Evolutionary conservation across 2,329 filamentous ascomycete species (phyloP).

Genomic region (Penicillium sp.): DNA sequence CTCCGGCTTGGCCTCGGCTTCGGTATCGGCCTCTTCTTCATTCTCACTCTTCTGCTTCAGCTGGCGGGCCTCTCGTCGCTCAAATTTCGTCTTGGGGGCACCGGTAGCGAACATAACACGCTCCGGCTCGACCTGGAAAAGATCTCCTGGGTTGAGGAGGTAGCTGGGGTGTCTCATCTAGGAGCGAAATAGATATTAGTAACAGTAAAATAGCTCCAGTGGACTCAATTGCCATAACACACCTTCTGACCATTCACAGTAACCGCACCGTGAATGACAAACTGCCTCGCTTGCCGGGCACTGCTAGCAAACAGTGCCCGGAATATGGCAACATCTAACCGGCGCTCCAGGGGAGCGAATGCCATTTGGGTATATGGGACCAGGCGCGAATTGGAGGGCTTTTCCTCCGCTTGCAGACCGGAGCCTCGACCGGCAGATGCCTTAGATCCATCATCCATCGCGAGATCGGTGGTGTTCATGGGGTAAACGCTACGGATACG

Average conservation of each 20-base stretch:
- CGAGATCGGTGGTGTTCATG: constrained; percentile 80
- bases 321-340: constrained; percentile 93
- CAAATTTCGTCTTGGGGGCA: constrained; percentile 58
- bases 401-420: constrained; percentile 53
- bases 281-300: constrained; percentile 86
- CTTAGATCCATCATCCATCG: constrained; percentile 75
- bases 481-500: constrained; percentile 78
- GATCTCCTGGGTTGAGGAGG: constrained; percentile 91
- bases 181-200: neutral
- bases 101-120: constrained; percentile 88
- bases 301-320: constrained; percentile 92
- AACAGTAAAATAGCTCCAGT: neutral
- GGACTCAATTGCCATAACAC: constrained; percentile 10
- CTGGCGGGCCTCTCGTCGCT: constrained; percentile 40
- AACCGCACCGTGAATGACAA: constrained; percentile 88
- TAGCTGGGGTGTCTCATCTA: constrained; percentile 93
- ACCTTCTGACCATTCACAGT: constrained; percentile 97
- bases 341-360: constrained; percentile 84
- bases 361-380: constrained; percentile 97
- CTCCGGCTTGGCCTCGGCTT: constrained; percentile 27
- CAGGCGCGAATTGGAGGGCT: constrained; percentile 27
- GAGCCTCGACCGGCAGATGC: constrained; percentile 81
- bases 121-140: constrained; percentile 93
- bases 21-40: constrained; percentile 26
- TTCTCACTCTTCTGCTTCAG: constrained; percentile 23